Evolutionary conservation across 2,329 filamentous ascomycete genomes (phyloP).

Genomic region (Lasiodiplodia citricola): DNA sequence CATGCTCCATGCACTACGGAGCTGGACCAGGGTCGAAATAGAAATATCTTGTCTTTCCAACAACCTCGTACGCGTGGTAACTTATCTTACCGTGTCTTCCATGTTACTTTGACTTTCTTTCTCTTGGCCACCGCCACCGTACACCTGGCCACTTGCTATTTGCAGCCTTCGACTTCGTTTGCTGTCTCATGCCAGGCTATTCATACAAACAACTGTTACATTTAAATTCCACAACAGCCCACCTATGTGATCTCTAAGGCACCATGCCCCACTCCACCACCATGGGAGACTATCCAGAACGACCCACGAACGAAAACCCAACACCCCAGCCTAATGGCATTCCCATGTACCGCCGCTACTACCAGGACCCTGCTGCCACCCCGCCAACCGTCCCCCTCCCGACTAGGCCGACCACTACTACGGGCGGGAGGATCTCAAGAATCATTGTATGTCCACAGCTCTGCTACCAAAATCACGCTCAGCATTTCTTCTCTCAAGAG

Average conservation of each 20-base stretch:
- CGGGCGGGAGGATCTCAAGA: not conserved
- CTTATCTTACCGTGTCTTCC: not conserved
- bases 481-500: not conserved
- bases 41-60: constrained; percentile 1
- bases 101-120: not conserved
- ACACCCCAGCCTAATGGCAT: not conserved
- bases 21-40: constrained; percentile 10
- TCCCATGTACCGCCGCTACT: not conserved
- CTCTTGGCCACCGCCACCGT: not conserved
- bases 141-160: not conserved
- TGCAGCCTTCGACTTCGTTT: not conserved
- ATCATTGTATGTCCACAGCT: not conserved
- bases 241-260: not conserved
- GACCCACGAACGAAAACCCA: not conserved
- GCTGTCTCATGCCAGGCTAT: not conserved
- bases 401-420: not conserved
- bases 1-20: constrained; percentile 6
- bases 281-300: not conserved
- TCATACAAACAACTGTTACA: not conserved
- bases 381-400: not conserved
- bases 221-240: not conserved
- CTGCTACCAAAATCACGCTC: not conserved
- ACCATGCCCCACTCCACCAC: not conserved
- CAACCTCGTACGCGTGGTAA: not conserved
- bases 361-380: not conserved